Base-by-base conservation (phyloP, 2,329 filamentous ascomycete species). In the Penicillium sp. region DNA sequence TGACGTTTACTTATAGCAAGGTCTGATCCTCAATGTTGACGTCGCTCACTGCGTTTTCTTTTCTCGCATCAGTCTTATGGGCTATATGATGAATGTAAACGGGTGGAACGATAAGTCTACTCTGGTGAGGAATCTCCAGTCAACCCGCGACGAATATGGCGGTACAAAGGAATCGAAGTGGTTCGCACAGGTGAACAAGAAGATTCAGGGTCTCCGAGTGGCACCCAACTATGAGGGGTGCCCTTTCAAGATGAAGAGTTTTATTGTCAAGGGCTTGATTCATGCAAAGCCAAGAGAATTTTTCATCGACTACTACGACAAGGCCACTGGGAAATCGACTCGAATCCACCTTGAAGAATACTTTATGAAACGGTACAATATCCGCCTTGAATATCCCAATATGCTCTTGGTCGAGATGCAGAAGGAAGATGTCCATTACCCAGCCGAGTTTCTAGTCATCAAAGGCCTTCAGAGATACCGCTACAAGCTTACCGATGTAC, bases 1-100 rank as follows among this genome's bases (percentile, higher is more conserved):
- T 46, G n/a, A 49, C 40, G 31, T 14, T 49, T 35, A 49, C 59
- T 69, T 57, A n/a, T 68, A 82, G 67, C 80, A 84, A 26, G 84
- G 84, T 9, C 80, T 97, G 6, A 85, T 89, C 0, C 78, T 99
- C 69, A 97, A 97, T 64, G 85, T 96, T 11, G 93, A 99, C 67
- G 88, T 96, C 30, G 88, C 92, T 54, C 96, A 97, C 69, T 89
- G 90, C 0, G 89, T 89, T 12, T 99, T 99, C 76, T 97, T 90
- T 88, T 81, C 78, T 33, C 71, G 70, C 11, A 72, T 62, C n/a
- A 66, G 67, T 9, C 62, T 78, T 14, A 62, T 73, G 25, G 68
- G 68, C 16, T 66, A 71, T 9, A 71, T 75, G 17, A 65, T 73
- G 51, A 67, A 68, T 9, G 60, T 75, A 11, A 62, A 72, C 4